Base-by-base conservation (phyloP, 2,329 filamentous ascomycete genomes). In the Aspergillus aculeatinus region DNA sequence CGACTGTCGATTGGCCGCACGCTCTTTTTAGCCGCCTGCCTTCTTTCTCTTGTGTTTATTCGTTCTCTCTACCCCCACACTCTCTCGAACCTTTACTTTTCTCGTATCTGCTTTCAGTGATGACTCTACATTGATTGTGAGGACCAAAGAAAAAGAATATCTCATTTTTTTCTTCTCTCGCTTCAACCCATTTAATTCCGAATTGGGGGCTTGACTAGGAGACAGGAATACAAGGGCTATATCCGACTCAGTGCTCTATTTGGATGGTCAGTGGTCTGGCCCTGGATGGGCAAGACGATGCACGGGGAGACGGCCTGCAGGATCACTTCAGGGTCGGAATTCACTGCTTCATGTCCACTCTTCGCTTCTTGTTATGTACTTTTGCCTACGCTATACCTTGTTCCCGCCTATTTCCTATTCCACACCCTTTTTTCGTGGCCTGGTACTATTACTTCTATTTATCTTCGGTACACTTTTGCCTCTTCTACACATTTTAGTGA, bases 351-450 rank as follows among this genome's bases (percentile, higher is more conserved):
- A 68, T 67, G 66, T 70, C 69, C 69, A 64, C 63, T 60, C 66
- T 70, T 70, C 66, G 64, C 66, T 74, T 75, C 72, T 72, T 74
- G 69, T 74, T 68, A 74, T 75, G 72, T 76, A 75, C 70, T 74
- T 70, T 71, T 70, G 68, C 65, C 71, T 69, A 73, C 68, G 70
- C 67, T 74, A 72, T 73, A 72, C 70, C 71, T 74, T 67, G 65
- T 65, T 67, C 64, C 64, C 63, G 58, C 65, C 63, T 65, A 62
- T 65, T 68, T 65, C 62, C 65, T 68, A 61, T 65, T 69, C 58
- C 63, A 64, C 67, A 51, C 39, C 39, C 39, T 16, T 44, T 44
- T 44, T 44, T 68, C 63, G 67, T 60, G 64, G 63, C 62, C 58
- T 63, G 57, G 57, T 63, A 63, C 58, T 67, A 51, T 60, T 65